Evolutionary conservation across 176 grass and related monocot species (phyloP), one percentile per base, ranked within the genome.

Genomic region (Aegilops umbellulata): DNA sequence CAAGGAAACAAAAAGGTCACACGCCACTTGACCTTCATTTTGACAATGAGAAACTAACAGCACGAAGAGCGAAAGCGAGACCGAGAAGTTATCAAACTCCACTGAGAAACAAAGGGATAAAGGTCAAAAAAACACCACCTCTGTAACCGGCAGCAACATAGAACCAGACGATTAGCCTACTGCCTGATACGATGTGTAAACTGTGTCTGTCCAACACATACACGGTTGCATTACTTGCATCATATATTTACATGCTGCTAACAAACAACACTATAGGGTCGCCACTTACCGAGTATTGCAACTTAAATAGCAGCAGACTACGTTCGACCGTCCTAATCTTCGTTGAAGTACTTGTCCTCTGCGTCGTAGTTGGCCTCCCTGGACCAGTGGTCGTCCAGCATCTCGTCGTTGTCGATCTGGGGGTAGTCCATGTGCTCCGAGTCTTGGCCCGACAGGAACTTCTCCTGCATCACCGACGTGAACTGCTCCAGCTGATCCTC

Each of bases 401-500:
- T 89, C 88, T 98, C 93, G 26, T 98, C 88, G 20, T 94, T 92
- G 75, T 98, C 93, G 5, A 98, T 98, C 80, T 67, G 85, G 8
- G 86, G 89, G 25, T 98, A 98, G 87, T 95, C 88, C 60, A 92
- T 87, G 57, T 92, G 78, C 53, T 90, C 79, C 2, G 81, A 82
- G 61, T 95, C 96, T 74, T 98, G 84, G 72, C 93, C 93, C 0
- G 88, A 86, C 6, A 95, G 80, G 69, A 98, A 95, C 82, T 95
- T 98, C 19, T 92, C 81, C n/a, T 98, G 93, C 96, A 98, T 98
- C 89, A 94, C 70, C 0, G 34, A 83, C 26, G 96, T 98, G 74
- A 95, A 98, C 19, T 95, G 88, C 26, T 95, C 92, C 51, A 98
- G 79, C 41, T 92, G 93, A 73, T 95, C 93, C 73, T 95, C 69